A percentile compares a stretch with the other conserved stretches of the same genome.
phyloP scores from a whole-genome alignment of 2,329 filamentous ascomycete genomes.

The Tolypocladium nubicola region DNA sequence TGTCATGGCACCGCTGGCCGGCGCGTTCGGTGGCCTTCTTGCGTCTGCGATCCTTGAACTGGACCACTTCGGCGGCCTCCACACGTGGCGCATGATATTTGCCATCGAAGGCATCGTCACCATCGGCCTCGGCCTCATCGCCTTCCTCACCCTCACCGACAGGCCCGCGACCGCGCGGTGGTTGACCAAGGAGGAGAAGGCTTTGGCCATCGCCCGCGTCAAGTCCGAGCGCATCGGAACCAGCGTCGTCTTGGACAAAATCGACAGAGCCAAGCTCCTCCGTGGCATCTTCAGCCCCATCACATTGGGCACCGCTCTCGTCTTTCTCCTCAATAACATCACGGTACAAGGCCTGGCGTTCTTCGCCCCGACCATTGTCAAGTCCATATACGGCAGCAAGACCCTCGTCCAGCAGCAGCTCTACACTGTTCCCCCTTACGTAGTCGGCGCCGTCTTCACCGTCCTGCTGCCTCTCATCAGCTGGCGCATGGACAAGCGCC shows the following conservation, averaged over 20 bases:
- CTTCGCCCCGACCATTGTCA: conserved; percentile 59
- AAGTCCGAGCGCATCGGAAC: conserved; percentile 57
- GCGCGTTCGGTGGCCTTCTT: conserved; percentile 60
- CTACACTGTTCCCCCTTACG: conserved; percentile 59
- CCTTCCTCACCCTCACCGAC: conserved; percentile 57
- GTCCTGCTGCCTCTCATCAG: conserved; percentile 49
- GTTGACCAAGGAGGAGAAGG: conserved; percentile 55
- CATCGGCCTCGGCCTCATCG: conserved; percentile 41
- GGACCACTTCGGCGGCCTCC: conserved; percentile 43
- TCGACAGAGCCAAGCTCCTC: conserved; percentile 47
- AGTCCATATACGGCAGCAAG: conserved; percentile 51
- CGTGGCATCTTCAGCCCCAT: conserved; percentile 55
- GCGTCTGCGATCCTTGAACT: conserved; percentile 54
- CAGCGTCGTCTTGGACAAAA: conserved; percentile 52
- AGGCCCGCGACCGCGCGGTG: conserved; percentile 57
- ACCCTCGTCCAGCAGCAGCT: conserved; percentile 53
- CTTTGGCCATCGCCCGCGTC: conserved; percentile 53
- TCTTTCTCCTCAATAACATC: conserved; percentile 57
- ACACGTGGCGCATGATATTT: conserved; percentile 59
- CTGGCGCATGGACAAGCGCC: conserved; percentile 48
- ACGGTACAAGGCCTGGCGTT: conserved; percentile 62
- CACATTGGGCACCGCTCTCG: conserved; percentile 42
- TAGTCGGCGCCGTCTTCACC: conserved; percentile 58
- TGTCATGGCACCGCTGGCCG: conserved; percentile 59
- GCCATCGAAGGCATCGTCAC: conserved; percentile 56